Percentiles rank a stretch among this genome's conserved stretches.
phyloP scores from a whole-genome alignment of 176 grass and related monocot species.

The Pharus latifolius region DNA sequence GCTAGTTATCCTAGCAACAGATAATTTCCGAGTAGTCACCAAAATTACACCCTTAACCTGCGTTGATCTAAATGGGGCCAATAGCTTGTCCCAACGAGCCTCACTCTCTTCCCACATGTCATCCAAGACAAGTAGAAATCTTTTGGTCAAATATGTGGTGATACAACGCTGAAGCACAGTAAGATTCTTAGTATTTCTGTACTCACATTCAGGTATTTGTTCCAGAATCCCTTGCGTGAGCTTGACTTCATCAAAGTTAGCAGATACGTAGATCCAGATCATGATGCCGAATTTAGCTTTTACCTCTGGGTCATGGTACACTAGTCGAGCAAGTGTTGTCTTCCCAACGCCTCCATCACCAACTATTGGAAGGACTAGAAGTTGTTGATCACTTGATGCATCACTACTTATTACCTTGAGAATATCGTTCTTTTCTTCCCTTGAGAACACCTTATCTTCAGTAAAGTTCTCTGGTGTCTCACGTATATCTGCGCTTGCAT shows the following conservation, averaged over 20 bases:
- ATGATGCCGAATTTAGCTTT: neutral
- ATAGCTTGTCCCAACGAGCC: conserved; percentile 28
- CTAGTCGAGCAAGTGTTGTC: conserved; percentile 33
- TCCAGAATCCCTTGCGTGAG: conserved; percentile 20
- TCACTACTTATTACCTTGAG: neutral
- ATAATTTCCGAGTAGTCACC: conserved; percentile 36
- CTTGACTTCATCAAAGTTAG: conserved; percentile 33
- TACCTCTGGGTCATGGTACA: conserved; percentile 19
- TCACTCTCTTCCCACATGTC: conserved; percentile 45
- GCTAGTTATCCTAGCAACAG: neutral
- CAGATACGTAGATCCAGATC: conserved; percentile 41
- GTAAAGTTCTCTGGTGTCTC: neutral
- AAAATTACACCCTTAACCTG: conserved; percentile 15
- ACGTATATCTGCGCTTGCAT: neutral
- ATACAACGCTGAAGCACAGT: conserved; percentile 15
- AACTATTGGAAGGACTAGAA: conserved; percentile 5
- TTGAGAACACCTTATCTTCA: neutral
- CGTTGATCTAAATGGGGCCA: conserved; percentile 40
- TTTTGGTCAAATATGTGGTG: conserved; percentile 17
- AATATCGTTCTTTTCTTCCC: neutral
- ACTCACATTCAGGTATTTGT: neutral
- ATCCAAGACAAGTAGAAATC: conserved; percentile 50
- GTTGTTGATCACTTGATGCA: neutral
- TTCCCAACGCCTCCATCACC: conserved; percentile 37
- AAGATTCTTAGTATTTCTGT: neutral